These are phyloP conservation scores for Camelina neglecta DNA, from an alignment of 345 rosid species.

Conservation along the genomic window DNA sequence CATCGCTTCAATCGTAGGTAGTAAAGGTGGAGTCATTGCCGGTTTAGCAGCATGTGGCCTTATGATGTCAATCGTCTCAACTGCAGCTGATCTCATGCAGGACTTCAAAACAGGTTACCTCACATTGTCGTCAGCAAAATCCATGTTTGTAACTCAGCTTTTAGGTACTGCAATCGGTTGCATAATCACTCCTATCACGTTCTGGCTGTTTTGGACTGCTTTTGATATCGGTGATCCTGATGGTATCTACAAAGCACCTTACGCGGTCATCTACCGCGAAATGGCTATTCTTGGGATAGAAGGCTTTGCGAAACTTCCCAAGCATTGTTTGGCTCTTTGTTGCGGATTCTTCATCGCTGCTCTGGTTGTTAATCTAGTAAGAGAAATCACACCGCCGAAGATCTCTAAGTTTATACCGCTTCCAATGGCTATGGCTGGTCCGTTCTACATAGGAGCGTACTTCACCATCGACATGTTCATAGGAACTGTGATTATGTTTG, in stretches of 20 bases:
- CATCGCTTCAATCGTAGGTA: conserved; percentile 72
- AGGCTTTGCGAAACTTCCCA: conserved; percentile 32
- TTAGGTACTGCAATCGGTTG: conserved; percentile 84
- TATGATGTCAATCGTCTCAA: conserved; percentile 87
- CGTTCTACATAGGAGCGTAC: conserved; percentile 52
- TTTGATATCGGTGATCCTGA: conserved; percentile 74
- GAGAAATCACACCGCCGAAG: conserved; percentile 20
- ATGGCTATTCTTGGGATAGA: conserved; percentile 53
- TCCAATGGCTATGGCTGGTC: conserved; percentile 57
- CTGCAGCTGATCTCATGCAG: conserved; percentile 90
- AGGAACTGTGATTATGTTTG: conserved; percentile 46
- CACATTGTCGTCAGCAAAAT: conserved; percentile 76
- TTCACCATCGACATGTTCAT: conserved; percentile 56
- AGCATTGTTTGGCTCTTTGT: conserved; percentile 42
- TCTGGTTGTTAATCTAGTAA: conserved; percentile 38
- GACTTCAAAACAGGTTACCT: conserved; percentile 86
- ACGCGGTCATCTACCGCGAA: conserved; percentile 71
- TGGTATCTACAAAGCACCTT: conserved; percentile 78
- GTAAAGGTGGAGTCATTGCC: conserved; percentile 74
- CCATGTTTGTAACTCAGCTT: conserved; percentile 83
- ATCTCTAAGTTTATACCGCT: conserved; percentile 43
- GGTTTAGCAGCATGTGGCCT: conserved; percentile 77
- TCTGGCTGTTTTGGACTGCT: conserved; percentile 82
- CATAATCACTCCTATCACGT: conserved; percentile 71
- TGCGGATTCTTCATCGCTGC: conserved; percentile 48